Evolutionary conservation across 1,284 basidiomycete species (phyloP).

Genomic region (Coriolopsis trogii): DNA sequence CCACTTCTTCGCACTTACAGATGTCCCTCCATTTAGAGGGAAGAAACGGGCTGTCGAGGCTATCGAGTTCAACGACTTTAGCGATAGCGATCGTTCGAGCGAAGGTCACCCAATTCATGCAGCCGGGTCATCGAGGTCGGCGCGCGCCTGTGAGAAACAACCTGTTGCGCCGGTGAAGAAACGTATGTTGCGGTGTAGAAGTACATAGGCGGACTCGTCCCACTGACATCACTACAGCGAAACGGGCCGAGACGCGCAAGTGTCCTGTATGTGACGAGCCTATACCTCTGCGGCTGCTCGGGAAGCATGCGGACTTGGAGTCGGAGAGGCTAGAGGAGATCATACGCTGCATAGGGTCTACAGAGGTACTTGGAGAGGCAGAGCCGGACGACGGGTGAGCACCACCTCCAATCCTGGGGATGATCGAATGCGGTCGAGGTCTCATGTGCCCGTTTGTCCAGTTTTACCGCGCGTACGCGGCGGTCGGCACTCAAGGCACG

Average conservation of each 20-base stretch:
- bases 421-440: too few relatives aligned
- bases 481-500: slow-evolving; percentile 69
- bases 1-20: slow-evolving; percentile 2
- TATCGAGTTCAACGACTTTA: too few relatives aligned
- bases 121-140: neutral
- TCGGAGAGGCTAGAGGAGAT: slow-evolving; percentile 68
- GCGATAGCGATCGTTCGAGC: slow-evolving; percentile 15
- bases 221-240: slow-evolving; percentile 43
- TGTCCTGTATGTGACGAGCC: slow-evolving; percentile 74
- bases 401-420: neutral
- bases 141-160: slow-evolving; percentile 21
- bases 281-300: slow-evolving; percentile 70
- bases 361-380: slow-evolving; percentile 42
- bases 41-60: slow-evolving; percentile 26
- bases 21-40: slow-evolving; percentile 19
- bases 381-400: slow-evolving; percentile 53
- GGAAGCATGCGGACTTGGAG: slow-evolving; percentile 64
- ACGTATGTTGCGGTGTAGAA: too few relatives aligned
- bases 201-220: too few relatives aligned
- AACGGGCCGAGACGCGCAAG: slow-evolving; percentile 69
- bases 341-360: slow-evolving; percentile 59
- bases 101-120: slow-evolving; percentile 14
- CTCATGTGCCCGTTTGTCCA: slow-evolving; percentile 6
- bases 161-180: slow-evolving; percentile 29
- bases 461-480: slow-evolving; percentile 37